Base-by-base conservation (phyloP, 163 green algal species). In the Scenedesmus sp. region DNA sequence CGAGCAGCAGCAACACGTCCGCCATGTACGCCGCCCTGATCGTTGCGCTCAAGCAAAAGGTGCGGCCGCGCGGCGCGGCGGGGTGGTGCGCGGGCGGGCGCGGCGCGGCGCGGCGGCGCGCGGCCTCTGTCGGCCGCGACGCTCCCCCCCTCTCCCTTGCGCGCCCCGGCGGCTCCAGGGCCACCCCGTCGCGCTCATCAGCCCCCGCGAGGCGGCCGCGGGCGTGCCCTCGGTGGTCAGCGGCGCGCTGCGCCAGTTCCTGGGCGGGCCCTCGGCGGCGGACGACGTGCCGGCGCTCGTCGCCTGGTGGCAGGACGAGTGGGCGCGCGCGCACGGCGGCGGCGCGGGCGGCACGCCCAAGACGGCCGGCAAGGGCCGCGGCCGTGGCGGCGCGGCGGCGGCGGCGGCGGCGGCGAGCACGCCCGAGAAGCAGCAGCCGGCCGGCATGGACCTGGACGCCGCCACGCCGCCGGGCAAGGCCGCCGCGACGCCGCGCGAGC, bases 291-390 rank as follows among this genome's bases (percentile, higher is more conserved):
- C 74, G 36, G 74, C 74, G 7, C 62, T 81, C 13, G 48, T 60
- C 4, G 62, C 74, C n/a, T 81, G 74, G 74, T 81, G 74, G 74
- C 14, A 48, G 18, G 74, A 81, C 39, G 60, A 67, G 31, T 18
- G 1, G 18, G 29, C 36, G 74, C 48, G 54, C 6, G 5, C 10
- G 11, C 18, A 47, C n/a, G 31, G 60, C 13, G 51, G 47, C 22
- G 0, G 58, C 24, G 28, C 42, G 14, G 11, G 60, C 47, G 42
- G 45, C 67, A 36, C 39, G 6, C 7, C 29, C 9, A 63, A 54
- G 29, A 70, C 71, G 17, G 57, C 71, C 44, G 33, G 70, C 54
- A 58, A 20, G 39, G 14, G 29, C 22, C n/a, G n/a, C 7, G 39
- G 28, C 28, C 18, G 60, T 33, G 20, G 29, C 22, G 56, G 18